A percentile compares a stretch with the other conserved stretches of the same genome.
These are phyloP conservation scores for Fusarium musae DNA, from an alignment of 2,329 filamentous ascomycete species.

Conservation along the genomic window DNA sequence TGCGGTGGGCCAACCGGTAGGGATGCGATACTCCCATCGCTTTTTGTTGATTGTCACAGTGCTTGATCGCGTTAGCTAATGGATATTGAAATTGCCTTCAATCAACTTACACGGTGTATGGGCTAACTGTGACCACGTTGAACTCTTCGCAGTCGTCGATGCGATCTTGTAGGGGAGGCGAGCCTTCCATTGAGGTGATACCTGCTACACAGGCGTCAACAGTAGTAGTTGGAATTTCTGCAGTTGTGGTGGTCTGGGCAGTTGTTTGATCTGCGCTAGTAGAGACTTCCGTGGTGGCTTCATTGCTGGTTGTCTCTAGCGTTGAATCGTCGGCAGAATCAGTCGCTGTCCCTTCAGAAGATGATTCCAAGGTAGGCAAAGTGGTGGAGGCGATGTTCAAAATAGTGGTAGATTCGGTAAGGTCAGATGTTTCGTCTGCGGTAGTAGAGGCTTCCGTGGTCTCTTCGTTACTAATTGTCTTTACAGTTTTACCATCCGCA, in stretches of 20 bases:
- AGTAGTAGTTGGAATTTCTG: background rate
- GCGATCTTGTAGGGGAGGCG: background rate
- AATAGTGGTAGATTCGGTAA: no score
- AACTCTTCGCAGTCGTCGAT: background rate
- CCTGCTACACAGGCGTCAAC: background rate
- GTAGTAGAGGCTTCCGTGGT: background rate
- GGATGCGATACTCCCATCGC: background rate
- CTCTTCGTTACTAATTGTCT: no score
- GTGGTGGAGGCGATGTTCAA: no score
- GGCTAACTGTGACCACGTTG: background rate
- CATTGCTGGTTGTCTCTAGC: no score
- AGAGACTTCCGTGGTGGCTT: rapidly evolving
- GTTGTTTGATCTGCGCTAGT: rapidly evolving
- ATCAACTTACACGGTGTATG: background rate
- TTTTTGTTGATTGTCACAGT: rapidly evolving
- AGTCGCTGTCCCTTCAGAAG: no score
- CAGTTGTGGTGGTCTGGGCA: background rate
- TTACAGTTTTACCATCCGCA: no score
- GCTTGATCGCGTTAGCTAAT: rapidly evolving
- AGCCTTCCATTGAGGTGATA: rapidly evolving
- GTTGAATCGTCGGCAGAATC: no score
- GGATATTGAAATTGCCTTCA: no score
- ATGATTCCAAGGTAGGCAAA: no score
- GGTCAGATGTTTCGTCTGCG: background rate
- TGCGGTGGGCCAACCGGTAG: background rate